Conservation (phyloP, 1,139 yeast genomes). For the Candida anutae region DNA sequence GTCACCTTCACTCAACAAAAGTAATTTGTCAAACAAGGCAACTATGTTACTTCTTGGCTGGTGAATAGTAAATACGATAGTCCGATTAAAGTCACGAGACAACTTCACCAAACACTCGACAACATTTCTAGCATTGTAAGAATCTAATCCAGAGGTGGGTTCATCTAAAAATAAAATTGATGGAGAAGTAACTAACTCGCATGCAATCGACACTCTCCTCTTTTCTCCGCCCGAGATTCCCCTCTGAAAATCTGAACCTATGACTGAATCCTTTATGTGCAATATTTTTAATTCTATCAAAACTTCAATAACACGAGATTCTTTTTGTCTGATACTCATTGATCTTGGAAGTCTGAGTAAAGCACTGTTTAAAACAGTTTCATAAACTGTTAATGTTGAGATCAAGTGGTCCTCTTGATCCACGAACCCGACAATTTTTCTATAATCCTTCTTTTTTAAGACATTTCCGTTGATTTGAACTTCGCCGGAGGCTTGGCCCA, state of each 20-base stretch:
- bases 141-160: slow-evolving; percentile 92
- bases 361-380: slow-evolving; percentile 90
- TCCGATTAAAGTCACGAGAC: slow-evolving; percentile 74
- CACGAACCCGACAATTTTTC: slow-evolving; percentile 84
- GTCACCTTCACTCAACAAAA: slow-evolving; percentile 78
- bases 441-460: slow-evolving; percentile 36
- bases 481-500: slow-evolving; percentile 59
- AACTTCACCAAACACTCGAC: slow-evolving; percentile 75
- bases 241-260: slow-evolving; percentile 83
- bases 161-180: slow-evolving; percentile 76
- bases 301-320: slow-evolving; percentile 75
- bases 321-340: slow-evolving; percentile 69
- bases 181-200: slow-evolving; percentile 83
- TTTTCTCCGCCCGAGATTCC: slow-evolving; percentile 96
- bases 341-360: slow-evolving; percentile 72
- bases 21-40: slow-evolving; percentile 74
- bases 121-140: slow-evolving; percentile 89
- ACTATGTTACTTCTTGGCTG: slow-evolving; percentile 98
- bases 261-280: slow-evolving; percentile 73
- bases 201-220: slow-evolving; percentile 82
- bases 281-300: slow-evolving; percentile 77
- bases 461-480: slow-evolving; percentile 68
- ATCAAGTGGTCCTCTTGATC: slow-evolving; percentile 90
- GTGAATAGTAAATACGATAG: slow-evolving; percentile 88
- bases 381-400: slow-evolving; percentile 92